Percentiles rank a stretch among this genome's conserved stretches.
Conservation (phyloP, 2,329 filamentous ascomycete genomes). For the Botryotinia narcissicola region DNA sequence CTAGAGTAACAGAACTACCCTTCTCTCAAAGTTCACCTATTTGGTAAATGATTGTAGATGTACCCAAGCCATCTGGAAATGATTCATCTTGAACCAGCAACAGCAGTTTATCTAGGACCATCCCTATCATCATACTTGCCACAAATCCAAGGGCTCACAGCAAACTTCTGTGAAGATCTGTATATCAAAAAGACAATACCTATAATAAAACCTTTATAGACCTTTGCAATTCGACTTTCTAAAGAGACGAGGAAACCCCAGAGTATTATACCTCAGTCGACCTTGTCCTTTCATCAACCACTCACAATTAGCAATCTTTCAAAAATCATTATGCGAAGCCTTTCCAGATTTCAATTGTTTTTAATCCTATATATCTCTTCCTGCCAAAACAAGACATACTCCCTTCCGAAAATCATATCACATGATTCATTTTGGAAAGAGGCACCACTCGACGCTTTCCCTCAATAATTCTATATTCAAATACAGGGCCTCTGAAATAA, state of each 20-base stretch:
- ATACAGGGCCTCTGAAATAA: fast-evolving
- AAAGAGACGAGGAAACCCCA: too few species aligned
- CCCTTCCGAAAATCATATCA: too few species aligned
- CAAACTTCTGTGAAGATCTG: too few species aligned
- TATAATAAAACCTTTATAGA: too few species aligned
- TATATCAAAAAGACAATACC: too few species aligned
- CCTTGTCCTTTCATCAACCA: background rate
- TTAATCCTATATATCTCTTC: too few species aligned
- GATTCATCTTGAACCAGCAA: background rate
- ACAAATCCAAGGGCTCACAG: background rate
- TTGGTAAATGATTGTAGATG: background rate
- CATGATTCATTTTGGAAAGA: too few species aligned
- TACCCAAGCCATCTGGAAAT: background rate
- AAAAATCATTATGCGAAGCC: fast-evolving
- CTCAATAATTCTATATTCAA: fast-evolving
- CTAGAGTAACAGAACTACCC: background rate
- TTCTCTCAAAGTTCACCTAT: background rate
- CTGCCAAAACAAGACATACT: too few species aligned
- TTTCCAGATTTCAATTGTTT: too few species aligned
- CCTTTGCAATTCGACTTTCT: too few species aligned
- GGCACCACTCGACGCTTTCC: too few species aligned
- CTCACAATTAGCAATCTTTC: fast-evolving
- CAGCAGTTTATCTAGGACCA: background rate
- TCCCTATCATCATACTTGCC: background rate
- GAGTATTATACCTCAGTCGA: background rate